Conservation (phyloP, 768 basidiomycete genomes). For the Russula dissimulans region DNA sequence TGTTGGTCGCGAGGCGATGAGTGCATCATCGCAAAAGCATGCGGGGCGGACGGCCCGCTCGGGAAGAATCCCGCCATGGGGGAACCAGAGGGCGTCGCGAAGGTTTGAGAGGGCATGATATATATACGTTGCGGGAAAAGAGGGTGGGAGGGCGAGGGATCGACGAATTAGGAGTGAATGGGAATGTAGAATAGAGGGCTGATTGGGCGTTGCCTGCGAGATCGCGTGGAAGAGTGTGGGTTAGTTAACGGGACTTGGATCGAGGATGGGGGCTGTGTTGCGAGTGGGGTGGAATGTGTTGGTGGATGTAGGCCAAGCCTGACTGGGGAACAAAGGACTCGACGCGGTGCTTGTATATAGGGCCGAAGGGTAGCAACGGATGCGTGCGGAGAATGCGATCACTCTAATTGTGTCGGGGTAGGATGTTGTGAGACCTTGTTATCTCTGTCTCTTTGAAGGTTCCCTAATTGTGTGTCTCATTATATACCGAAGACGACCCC, state of each 20-base stretch:
- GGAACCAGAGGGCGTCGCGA: constrained; percentile 22
- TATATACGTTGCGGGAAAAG: not conserved
- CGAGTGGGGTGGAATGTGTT: not conserved
- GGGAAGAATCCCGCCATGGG: constrained; percentile 28
- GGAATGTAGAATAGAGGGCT: not conserved
- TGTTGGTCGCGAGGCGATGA: constrained; percentile 28
- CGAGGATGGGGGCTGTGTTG: not conserved
- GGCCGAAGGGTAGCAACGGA: not conserved
- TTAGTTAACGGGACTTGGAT: not conserved
- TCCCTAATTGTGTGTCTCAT: constrained; percentile 12
- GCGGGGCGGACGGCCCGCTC: constrained; percentile 26
- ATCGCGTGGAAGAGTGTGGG: not conserved
- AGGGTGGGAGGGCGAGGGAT: not conserved
- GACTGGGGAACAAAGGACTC: constrained; percentile 14
- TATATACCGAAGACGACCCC: not conserved
- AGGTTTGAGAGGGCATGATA: constrained; percentile 26
- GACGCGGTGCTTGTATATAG: constrained; percentile 8
- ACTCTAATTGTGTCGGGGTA: constrained; percentile 8
- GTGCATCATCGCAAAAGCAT: constrained; percentile 30
- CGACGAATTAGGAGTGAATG: not conserved
- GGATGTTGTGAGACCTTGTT: constrained; percentile 2
- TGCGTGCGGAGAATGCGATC: not conserved
- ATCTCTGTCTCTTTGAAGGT: constrained; percentile 4
- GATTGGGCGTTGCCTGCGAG: not conserved
- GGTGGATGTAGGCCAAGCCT: constrained; percentile 14